These are phyloP conservation scores for Santalum album DNA, from an alignment of 164 flowering plant genomes.

Conservation along the genomic window DNA sequence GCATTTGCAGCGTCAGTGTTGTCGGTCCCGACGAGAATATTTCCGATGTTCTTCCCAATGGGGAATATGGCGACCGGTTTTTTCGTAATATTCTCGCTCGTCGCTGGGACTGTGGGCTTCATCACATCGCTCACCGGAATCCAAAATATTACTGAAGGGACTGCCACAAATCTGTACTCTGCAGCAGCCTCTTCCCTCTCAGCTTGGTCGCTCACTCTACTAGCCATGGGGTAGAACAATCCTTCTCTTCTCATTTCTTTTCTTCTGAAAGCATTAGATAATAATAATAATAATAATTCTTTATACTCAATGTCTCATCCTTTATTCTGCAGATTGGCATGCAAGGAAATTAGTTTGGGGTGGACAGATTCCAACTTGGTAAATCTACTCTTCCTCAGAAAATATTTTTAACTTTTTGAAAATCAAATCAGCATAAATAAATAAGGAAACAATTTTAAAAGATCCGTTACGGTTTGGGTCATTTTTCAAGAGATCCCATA, in stretches of 20 bases:
- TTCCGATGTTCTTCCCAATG: constrained; percentile 70
- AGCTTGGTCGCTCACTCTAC: constrained; percentile 62
- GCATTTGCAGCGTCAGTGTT: constrained; percentile 42
- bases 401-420: not conserved
- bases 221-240: constrained; percentile 72
- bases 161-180: constrained; percentile 34
- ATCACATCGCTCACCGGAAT: constrained; percentile 56
- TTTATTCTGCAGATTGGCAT: constrained; percentile 56
- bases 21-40: constrained; percentile 42
- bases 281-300: no score
- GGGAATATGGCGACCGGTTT: constrained; percentile 88
- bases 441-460: not conserved
- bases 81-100: constrained; percentile 53
- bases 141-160: constrained; percentile 32
- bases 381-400: constrained; percentile 10
- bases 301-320: not conserved
- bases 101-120: constrained; percentile 79
- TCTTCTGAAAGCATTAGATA: no score
- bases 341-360: constrained; percentile 71
- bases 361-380: constrained; percentile 54
- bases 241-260: not conserved
- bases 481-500: no score
- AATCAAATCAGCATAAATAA: not conserved
- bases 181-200: constrained; percentile 53
- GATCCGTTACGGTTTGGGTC: not conserved